Base-by-base conservation (phyloP, 257 asterid species). In the Mentha longifolia region DNA sequence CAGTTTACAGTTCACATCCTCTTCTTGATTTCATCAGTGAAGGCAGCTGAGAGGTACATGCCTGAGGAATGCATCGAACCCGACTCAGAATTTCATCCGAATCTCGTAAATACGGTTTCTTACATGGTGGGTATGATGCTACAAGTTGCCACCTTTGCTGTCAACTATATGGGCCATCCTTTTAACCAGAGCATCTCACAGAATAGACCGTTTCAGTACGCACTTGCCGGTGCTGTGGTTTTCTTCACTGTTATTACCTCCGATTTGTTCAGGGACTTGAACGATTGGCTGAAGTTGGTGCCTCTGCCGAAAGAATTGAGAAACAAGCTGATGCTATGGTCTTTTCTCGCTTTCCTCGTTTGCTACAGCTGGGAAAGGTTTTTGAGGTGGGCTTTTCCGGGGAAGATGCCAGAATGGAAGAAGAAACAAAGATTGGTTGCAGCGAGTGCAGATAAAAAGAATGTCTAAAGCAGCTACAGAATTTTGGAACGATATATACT, bases 91-190 rank as follows among this genome's bases (percentile, higher is more conserved):
- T 94, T 94, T 56, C 99, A 89, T 41, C 99, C 99, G 42, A 94
- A 91, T 75, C 92, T 94, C 3, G 99, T 94, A 78, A 94, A 94
- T 19, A 94, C 99, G 0, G 99, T 94, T 61, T 94, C 99, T 0
- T 94, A 94, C 85, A 94, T 94, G 99, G 99, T 91, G 54, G 88
- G 95, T 31, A 68, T 94, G 96, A 94, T 94, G 97, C 89, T 94
- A 22, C 99, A 94, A 78, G 99, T 94, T 20, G 99, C 99, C 42
- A 94, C 99, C 7, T 94, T 94, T 77, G 97, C 99, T 11, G 99
- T 94, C 76, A 94, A 94, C 86, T 94, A 94, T 66, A 94, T 94
- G 95, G 99, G 99, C 10, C 99, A 92, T 73, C 99, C 97, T 64
- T 94, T 94, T 84, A 94, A 94, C 20, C 95, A 94, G 87, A 91